Evolutionary conservation across 441 rosid species (phyloP).

Genomic region (Arabidopsis hybrid): DNA sequence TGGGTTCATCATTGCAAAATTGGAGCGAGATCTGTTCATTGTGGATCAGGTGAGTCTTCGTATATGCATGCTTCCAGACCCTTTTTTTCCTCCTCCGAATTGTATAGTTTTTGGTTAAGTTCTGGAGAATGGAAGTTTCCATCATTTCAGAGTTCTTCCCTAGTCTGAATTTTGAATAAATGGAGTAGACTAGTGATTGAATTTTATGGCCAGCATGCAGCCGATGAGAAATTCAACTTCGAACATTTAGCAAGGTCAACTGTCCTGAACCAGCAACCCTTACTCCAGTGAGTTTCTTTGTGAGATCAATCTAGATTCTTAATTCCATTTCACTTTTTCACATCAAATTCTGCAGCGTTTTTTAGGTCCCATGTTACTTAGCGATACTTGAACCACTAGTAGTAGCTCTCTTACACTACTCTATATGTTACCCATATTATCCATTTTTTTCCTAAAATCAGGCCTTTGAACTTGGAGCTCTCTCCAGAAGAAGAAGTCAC

Average conservation of each 20-base stretch:
- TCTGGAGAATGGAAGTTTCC: conserved; percentile 14
- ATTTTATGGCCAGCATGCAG: conserved; percentile 82
- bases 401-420: conserved; percentile 14
- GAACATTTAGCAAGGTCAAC: conserved; percentile 88
- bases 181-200: conserved; percentile 32
- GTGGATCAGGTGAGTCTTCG: conserved; percentile 87
- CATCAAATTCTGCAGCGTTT: background rate
- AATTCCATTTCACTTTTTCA: conserved; percentile 6
- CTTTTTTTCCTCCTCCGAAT: conserved; percentile 17
- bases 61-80: conserved; percentile 31
- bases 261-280: conserved; percentile 90
- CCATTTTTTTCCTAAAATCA: conserved; percentile 32
- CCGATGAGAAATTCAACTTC: conserved; percentile 97
- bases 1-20: conserved; percentile 93
- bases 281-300: conserved; percentile 77
- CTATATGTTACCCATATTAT: conserved; percentile 13
- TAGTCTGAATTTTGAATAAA: conserved; percentile 1
- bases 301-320: conserved; percentile 29
- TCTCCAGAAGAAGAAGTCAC: conserved; percentile 95
- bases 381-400: conserved; percentile 6
- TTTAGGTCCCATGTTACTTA: conserved; percentile 12
- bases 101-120: conserved; percentile 22
- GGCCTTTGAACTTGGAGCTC: conserved; percentile 88
- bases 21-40: conserved; percentile 90
- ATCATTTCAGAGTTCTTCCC: conserved; percentile 29